Evolutionary conservation across 805 yeast species (phyloP), one percentile per base, ranked within the genome.

Genomic region (Vanderwaltozyma yarrowii): DNA sequence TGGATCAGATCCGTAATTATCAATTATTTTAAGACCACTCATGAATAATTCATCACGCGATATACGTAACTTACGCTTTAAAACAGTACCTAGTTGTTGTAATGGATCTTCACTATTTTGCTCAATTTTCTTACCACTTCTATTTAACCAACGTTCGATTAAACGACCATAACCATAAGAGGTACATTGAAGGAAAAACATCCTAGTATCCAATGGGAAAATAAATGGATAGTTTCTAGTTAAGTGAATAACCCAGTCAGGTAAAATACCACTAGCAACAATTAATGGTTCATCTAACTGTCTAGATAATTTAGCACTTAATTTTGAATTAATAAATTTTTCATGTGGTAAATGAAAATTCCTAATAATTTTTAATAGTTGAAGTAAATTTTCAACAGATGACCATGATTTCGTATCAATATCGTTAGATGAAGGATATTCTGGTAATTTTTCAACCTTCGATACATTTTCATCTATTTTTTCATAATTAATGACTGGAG

Each of bases 151-250:
- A 32, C 76, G 68, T 42, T 80, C 80, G 40, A 89, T 79, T 33
- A 85, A 63, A 40, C 96, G 69, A 1, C 94, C 81, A 54, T 84
- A 80, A 0, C 97, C 97, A 64, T 83, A 88, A 0, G 96, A 87
- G 0, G 96, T 85, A 7, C 88, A 77, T 47, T 83, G 89, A 39
- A 89, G 60, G 50, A 84, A 86, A 45, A 77, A 72, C 31, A 82
- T 67, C 41, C 96, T 70, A 0, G 92, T 75, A 36, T 80, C 92
- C 32, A 89, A 62, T 0, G 97, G 95, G 52, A 85, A 85, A 32
- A 89, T 52, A 49, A 89, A 89, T 11, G 95, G 85, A 49, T 71
- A 86, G 15, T 74, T 69, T 38, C 79, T 69, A 0, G 94, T 77
- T n/a, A 86, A 62, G 41, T 73, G 71, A 26, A 82, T 71, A 16